Percentiles rank a stretch among this genome's conserved stretches.
Evolutionary conservation across 805 yeast genomes (phyloP).

Genomic region (Lachancea cidri): DNA sequence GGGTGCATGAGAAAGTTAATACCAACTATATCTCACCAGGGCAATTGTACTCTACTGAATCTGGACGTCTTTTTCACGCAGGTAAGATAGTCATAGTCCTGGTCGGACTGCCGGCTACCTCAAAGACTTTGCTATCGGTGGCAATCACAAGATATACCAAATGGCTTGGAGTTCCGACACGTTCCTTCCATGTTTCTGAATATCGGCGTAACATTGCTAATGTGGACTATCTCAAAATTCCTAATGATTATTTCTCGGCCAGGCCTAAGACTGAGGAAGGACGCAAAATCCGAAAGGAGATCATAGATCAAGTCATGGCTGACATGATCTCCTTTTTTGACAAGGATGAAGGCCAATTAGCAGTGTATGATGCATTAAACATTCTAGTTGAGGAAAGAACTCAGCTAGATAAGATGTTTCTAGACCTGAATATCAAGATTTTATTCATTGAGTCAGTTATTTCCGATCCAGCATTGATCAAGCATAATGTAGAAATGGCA

Average conservation of each 20-base stretch:
- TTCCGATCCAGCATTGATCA: slow-evolving; percentile 63
- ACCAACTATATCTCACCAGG: slow-evolving; percentile 74
- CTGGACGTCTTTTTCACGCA: slow-evolving; percentile 91
- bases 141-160: slow-evolving; percentile 86
- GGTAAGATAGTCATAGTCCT: slow-evolving; percentile 86
- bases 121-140: slow-evolving; percentile 90
- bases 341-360: slow-evolving; percentile 84
- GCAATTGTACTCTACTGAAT: slow-evolving; percentile 86
- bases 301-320: slow-evolving; percentile 56
- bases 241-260: slow-evolving; percentile 66
- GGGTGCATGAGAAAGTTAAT: slow-evolving; percentile 51
- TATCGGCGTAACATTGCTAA: slow-evolving; percentile 58
- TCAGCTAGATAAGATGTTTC: slow-evolving; percentile 50
- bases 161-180: slow-evolving; percentile 94
- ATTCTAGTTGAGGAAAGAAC: slow-evolving; percentile 66
- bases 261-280: slow-evolving; percentile 46
- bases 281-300: slow-evolving; percentile 46
- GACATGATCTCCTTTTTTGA: slow-evolving; percentile 71
- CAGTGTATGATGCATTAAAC: slow-evolving; percentile 93
- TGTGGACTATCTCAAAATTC: slow-evolving; percentile 38
- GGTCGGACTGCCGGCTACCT: slow-evolving; percentile 93
- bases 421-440: slow-evolving; percentile 59
- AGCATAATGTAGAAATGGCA: slow-evolving; percentile 78
- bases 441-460: slow-evolving; percentile 85
- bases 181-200: slow-evolving; percentile 87